Percentiles rank a stretch among this genome's conserved stretches.
Evolutionary conservation across 192 early-diverging fungal genomes (phyloP).

Genomic region (Dissophora ornata): DNA sequence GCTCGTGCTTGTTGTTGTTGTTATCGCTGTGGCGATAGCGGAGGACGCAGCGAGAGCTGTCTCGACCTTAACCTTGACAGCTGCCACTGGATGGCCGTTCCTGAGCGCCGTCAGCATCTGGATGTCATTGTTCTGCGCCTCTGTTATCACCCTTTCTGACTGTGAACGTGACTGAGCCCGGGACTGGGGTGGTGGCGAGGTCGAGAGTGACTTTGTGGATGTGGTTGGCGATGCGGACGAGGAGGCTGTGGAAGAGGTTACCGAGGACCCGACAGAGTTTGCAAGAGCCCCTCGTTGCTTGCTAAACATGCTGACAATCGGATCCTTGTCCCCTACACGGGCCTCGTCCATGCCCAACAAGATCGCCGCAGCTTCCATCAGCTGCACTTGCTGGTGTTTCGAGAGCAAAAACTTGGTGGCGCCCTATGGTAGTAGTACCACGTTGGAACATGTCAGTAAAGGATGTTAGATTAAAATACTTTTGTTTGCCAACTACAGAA

Average conservation of each 20-base stretch:
- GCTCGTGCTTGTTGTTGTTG: too few species aligned
- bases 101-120: constrained; percentile 28
- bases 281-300: constrained; percentile 42
- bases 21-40: too few species aligned
- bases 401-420: constrained; percentile 66
- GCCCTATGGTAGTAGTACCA: constrained; percentile 5
- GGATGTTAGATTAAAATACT: not conserved
- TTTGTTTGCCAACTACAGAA: not conserved
- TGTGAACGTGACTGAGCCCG: constrained; percentile 1
- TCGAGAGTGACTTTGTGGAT: constrained; percentile 39
- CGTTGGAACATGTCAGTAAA: too few species aligned
- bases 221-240: constrained; percentile 34
- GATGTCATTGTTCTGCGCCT: constrained; percentile 21
- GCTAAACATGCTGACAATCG: constrained; percentile 41
- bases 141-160: constrained; percentile 4
- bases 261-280: constrained; percentile 20
- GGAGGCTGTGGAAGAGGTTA: not conserved
- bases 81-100: not conserved
- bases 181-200: constrained; percentile 20
- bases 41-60: too few species aligned
- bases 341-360: constrained; percentile 64
- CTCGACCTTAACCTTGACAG: too few species aligned
- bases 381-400: constrained; percentile 77
- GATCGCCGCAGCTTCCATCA: constrained; percentile 76
- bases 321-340: constrained; percentile 41